These are phyloP conservation scores for Schizophyllum amplum DNA, from an alignment of 1,284 basidiomycete genomes.

Conservation along the genomic window DNA sequence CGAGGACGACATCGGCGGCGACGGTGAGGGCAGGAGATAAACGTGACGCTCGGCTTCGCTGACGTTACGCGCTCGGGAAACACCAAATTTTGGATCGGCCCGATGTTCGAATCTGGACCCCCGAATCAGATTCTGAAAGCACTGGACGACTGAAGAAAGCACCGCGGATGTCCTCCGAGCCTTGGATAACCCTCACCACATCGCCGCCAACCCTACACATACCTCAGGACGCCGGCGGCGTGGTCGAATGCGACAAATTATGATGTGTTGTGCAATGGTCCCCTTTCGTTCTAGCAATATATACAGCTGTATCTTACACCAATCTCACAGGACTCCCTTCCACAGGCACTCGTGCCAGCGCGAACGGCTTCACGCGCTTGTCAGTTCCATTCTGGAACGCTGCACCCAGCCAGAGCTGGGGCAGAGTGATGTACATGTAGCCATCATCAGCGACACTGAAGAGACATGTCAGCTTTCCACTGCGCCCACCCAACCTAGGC, in stretches of 20 bases:
- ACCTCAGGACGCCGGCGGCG: too few species aligned
- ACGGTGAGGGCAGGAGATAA: background rate
- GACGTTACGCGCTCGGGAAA: too few species aligned
- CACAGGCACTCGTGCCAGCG: conserved; percentile 10
- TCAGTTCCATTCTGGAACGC: conserved; percentile 15
- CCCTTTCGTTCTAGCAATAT: too few species aligned
- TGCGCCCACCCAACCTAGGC: background rate
- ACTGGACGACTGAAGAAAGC: too few species aligned
- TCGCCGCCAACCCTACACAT: too few species aligned
- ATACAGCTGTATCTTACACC: background rate
- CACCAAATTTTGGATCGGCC: background rate
- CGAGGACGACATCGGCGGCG: background rate
- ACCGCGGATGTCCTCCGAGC: too few species aligned
- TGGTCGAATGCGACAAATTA: too few species aligned
- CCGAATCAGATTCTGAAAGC: too few species aligned
- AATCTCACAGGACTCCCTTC: background rate
- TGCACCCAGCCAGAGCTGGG: conserved; percentile 15
- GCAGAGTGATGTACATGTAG: conserved; percentile 13
- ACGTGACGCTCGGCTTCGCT: background rate
- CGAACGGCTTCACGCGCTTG: conserved; percentile 14
- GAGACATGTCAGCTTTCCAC: background rate
- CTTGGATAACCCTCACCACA: too few species aligned
- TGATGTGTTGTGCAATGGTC: too few species aligned
- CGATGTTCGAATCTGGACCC: background rate
- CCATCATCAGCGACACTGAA: conserved; percentile 15